These are phyloP conservation scores for Myxozyma kluyveri DNA, from an alignment of 805 yeast genomes.

Conservation along the genomic window DNA sequence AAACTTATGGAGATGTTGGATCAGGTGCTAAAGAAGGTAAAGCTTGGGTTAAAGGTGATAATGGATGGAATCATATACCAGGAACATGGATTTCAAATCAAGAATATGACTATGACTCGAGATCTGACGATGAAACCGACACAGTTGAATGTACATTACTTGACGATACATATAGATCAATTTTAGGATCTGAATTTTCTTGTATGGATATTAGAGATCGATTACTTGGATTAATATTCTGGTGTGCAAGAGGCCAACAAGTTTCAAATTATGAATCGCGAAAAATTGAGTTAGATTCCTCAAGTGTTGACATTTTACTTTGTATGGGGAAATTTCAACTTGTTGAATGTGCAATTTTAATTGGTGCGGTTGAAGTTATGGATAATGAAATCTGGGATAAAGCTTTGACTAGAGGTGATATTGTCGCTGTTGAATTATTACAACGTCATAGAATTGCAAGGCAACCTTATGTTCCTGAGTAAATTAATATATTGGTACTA, in stretches of 20 bases:
- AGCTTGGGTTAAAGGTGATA: too few relatives aligned
- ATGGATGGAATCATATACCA: too few relatives aligned
- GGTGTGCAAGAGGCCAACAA: neutral
- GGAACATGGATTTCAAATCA: too few relatives aligned
- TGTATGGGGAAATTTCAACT: constrained; percentile 11
- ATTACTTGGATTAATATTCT: neutral
- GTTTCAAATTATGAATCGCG: constrained; percentile 5
- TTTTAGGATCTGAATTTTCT: neutral
- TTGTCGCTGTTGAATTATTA: constrained; percentile 13
- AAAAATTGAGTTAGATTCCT: constrained; percentile 11
- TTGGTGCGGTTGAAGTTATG: constrained; percentile 1
- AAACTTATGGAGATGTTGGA: too few relatives aligned
- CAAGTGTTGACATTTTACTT: constrained; percentile 12
- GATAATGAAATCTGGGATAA: constrained; percentile 20
- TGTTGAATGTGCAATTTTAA: constrained; percentile 7
- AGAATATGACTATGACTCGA: too few relatives aligned
- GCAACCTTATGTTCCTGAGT: too few relatives aligned
- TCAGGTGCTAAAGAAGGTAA: too few relatives aligned
- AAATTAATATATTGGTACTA: neutral
- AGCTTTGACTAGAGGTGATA: constrained; percentile 18
- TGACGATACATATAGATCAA: neutral
- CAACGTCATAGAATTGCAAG: too few relatives aligned
- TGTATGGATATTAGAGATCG: neutral
- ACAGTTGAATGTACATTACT: too few relatives aligned
- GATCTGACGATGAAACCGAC: too few relatives aligned